Evolutionary conservation across 2,329 filamentous ascomycete genomes (phyloP), one percentile per base, ranked within the genome.

Genomic region (Talaromyces sp.): DNA sequence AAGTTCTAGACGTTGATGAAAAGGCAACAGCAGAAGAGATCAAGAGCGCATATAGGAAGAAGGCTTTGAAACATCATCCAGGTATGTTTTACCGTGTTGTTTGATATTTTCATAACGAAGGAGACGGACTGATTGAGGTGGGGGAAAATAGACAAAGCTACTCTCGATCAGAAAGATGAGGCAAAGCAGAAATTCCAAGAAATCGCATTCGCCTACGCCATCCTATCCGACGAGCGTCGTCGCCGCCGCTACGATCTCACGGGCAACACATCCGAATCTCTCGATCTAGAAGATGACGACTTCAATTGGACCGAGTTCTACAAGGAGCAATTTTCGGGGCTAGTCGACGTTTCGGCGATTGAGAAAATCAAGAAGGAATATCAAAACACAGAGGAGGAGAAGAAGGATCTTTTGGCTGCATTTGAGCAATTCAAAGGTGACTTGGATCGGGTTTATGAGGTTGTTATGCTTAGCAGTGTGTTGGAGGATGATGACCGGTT

Each of bases 271-370:
- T 87, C 91, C 11, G 93, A 97, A 74, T 89, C 88, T 9, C 86
- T 96, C 25, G 85, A 84, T 61, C 72, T 89, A 37, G 79, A 83
- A 61, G 90, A 92, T 74, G 85, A 86, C 3, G 90, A 89, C 62
- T 99, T 98, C 80, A 87, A 92, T 82, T 99, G 95, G 95, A 84
- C 86, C 62, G 89, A 91, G 57, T 99, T 93, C 82, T 99, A 96
- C 82, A 87, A 89, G 63, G 88, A 90, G 69, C 93, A 97, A 72
- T 97, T 89, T 76, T 86, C 86, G 59, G 89, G 93, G 64, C 84
- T 92, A 31, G 84, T 99, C 60, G 93, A 87, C 19, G 81, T 84
- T 3, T 88, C 91, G 67, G 86, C 87, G 3, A 94, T 99, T 70
- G 84, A 89, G 63, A 86, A 88, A 63, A 91, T 98, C 72, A 86